A percentile compares a stretch with the other conserved stretches of the same genome.
Evolutionary conservation across 257 asterid species (phyloP).

Genomic region (Striga asiatica): DNA sequence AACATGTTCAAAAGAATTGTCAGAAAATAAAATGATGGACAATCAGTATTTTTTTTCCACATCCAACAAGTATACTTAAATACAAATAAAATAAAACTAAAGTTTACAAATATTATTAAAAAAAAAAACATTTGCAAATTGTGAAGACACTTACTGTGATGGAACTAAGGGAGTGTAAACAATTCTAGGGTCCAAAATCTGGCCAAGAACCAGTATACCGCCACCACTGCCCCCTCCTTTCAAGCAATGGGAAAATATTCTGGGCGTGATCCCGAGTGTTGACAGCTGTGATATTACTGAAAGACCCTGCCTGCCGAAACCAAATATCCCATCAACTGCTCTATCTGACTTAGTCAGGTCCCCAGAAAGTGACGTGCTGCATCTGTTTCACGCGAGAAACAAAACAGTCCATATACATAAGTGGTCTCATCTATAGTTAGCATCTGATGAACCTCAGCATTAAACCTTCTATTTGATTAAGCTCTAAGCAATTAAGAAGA

Average conservation of each 20-base stretch:
- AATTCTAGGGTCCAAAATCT: constrained; percentile 79
- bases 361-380: constrained; percentile 74
- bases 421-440: no score
- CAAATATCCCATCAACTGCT: constrained; percentile 88
- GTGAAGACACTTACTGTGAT: constrained; percentile 62
- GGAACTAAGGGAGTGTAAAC: constrained; percentile 93
- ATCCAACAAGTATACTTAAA: no score
- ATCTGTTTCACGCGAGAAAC: constrained; percentile 40
- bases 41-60: no score
- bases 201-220: constrained; percentile 90
- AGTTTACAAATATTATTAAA: no score
- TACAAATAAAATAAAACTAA: neutral
- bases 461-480: neutral
- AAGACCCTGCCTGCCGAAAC: constrained; percentile 67
- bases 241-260: constrained; percentile 81
- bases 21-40: neutral
- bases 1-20: neutral
- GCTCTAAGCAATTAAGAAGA: neutral
- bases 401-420: no score
- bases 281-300: constrained; percentile 76
- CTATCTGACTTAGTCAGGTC: constrained; percentile 66
- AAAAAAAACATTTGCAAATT: constrained; percentile 11
- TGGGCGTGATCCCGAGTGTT: constrained; percentile 67
- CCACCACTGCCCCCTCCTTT: constrained; percentile 84
- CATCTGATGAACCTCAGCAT: constrained; percentile 1